Conservation (phyloP, 208 protist species). For the Trypanosoma boissoni region DNA sequence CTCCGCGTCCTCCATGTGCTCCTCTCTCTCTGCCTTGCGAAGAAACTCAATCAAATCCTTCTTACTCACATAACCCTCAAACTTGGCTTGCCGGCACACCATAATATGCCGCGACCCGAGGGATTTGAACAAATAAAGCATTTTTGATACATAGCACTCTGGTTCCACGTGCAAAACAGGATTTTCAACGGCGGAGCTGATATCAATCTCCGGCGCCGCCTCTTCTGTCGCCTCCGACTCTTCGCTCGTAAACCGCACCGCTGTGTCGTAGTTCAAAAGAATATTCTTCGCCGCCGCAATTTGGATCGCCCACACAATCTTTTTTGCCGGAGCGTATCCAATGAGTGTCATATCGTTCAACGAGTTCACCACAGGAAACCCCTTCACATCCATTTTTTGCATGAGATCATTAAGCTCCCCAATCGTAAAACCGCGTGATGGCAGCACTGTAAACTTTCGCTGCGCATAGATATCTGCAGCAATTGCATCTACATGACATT, state of each 20-base stretch:
- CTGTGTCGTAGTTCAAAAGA: slow-evolving; percentile 41
- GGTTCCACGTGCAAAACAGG: slow-evolving; percentile 68
- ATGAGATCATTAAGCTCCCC: slow-evolving; percentile 59
- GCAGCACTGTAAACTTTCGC: slow-evolving; percentile 61
- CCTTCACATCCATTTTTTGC: slow-evolving; percentile 50
- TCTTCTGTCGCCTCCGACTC: slow-evolving; percentile 27
- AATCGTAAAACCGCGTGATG: slow-evolving; percentile 56
- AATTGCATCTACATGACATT: slow-evolving; percentile 54
- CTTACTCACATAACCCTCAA: slow-evolving; percentile 71
- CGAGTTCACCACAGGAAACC: slow-evolving; percentile 73
- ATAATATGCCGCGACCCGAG: slow-evolving; percentile 66
- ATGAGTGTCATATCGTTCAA: slow-evolving; percentile 54
- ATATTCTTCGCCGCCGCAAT: slow-evolving; percentile 42
- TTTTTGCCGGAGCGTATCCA: slow-evolving; percentile 63
- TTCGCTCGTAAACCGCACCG: slow-evolving; percentile 36
- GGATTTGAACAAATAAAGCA: slow-evolving; percentile 78
- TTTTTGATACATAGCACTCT: slow-evolving; percentile 56
- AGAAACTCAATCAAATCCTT: slow-evolving; percentile 85
- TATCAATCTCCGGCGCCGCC: slow-evolving; percentile 41
- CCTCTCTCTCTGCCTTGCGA: slow-evolving; percentile 49
- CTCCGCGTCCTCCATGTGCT: slow-evolving; percentile 53
- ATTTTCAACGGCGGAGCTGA: slow-evolving; percentile 51
- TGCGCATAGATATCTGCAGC: slow-evolving; percentile 54
- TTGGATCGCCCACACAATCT: slow-evolving; percentile 55
- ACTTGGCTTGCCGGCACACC: slow-evolving; percentile 58